phyloP scores from a whole-genome alignment of 2,329 filamentous ascomycete species.

The Capronia americana region DNA sequence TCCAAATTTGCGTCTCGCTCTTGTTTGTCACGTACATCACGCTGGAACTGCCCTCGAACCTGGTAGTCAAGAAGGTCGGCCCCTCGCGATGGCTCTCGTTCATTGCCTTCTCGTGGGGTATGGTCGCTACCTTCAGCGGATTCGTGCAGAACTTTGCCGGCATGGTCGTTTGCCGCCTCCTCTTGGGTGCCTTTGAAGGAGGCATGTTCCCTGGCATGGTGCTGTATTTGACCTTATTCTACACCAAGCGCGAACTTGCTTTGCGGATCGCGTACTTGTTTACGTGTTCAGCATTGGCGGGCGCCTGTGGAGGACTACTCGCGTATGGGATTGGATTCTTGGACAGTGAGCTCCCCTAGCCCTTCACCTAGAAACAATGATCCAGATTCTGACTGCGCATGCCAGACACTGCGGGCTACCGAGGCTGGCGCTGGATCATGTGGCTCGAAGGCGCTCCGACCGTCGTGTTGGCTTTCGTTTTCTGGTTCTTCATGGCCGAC shows the following conservation, averaged over 20 bases:
- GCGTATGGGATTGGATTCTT: constrained; percentile 60
- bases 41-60: constrained; percentile 47
- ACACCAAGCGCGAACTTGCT: constrained; percentile 51
- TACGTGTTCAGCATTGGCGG: constrained; percentile 56
- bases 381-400: neutral
- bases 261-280: constrained; percentile 51
- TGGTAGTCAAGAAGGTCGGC: constrained; percentile 53
- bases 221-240: constrained; percentile 56
- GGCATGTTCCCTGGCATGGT: constrained; percentile 51
- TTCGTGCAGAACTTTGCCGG: constrained; percentile 53
- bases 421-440: constrained; percentile 61
- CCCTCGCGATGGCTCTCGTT: constrained; percentile 59
- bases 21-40: constrained; percentile 67
- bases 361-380: neutral
- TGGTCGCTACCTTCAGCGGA: constrained; percentile 56
- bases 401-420: constrained; percentile 47
- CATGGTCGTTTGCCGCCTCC: constrained; percentile 50
- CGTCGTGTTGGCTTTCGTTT: constrained; percentile 48
- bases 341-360: constrained; percentile 46
- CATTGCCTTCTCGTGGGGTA: constrained; percentile 28
- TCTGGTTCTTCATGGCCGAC: constrained; percentile 54
- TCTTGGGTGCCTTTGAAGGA: constrained; percentile 48
- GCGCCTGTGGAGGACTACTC: constrained; percentile 59
- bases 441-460: constrained; percentile 59
- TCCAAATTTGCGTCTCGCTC: constrained; percentile 68